Evolutionary conservation across 2,329 filamentous ascomycete species (phyloP), one percentile per base, ranked within the genome.

Genomic region (Blumeria graminis): DNA sequence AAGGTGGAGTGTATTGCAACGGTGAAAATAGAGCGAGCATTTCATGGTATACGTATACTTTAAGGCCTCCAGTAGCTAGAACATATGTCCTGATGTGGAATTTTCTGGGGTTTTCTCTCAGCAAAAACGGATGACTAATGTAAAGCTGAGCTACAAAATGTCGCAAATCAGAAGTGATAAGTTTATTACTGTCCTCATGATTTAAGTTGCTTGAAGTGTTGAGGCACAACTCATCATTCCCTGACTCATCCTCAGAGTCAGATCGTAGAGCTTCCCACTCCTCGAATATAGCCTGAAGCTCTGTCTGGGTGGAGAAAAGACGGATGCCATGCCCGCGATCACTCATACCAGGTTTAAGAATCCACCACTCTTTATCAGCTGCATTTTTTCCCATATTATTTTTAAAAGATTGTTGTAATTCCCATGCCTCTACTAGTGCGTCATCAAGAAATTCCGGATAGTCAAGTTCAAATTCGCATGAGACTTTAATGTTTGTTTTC

Each of bases 111-210:
- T 76, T 76, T 33, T 72, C 55, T 9, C 58, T 74, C 14, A 90
- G 71, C 11, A 95, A 75, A 3, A 96, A 76, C 0, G 90, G 89
- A 1, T 84, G 86, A 67, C 94, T 78, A 63, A 98, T 90, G 69
- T 98, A 98, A 0, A 87, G 86, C 69, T 98, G 92, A 5, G 84
- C 89, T 64, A 96, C 81, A 71, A 98, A 98, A 71, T 98, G 90
- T 58, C 92, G 84, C 54, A 98, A 81, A 66, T 95, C 88, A 0
- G 86, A 92, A 3, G 90, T 86, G 57, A 86, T 83, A 61, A 95
- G 84, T 62, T 73, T 71, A 60, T 79, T 71, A 32, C 68, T 68
- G 28, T 67, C 67, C 22, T 28, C 22, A 28, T 28, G 22, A 64
- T 36, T n/a, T 3, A 16, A 14, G 13, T 55, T 16, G 4, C 34